Evolutionary conservation across 176 grass and related monocot genomes (phyloP).

Genomic region (Elaeis guineensis): DNA sequence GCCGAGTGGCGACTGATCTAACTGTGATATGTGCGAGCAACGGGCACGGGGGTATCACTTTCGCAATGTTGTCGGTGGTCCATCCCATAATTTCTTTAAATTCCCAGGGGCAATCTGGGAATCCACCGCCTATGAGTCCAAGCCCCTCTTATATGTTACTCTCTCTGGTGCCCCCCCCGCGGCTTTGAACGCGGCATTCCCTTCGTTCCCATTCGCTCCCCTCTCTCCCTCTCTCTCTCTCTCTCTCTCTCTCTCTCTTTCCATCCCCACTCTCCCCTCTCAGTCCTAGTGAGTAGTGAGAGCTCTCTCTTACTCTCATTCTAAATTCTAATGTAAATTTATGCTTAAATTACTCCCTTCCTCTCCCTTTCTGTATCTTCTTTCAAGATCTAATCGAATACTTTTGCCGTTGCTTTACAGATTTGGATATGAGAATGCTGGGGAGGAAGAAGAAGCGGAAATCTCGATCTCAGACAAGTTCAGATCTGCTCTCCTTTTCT

Average conservation of each 20-base stretch:
- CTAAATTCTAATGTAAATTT: too few relatives aligned
- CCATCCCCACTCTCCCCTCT: not conserved
- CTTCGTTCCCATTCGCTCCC: not conserved
- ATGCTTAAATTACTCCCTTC: too few relatives aligned
- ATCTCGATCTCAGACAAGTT: constrained; percentile 12
- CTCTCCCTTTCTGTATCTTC: not conserved
- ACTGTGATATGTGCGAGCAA: too few relatives aligned
- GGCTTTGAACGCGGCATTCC: too few relatives aligned
- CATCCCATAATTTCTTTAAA: not conserved
- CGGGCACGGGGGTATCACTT: not conserved
- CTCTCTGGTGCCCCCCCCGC: too few relatives aligned
- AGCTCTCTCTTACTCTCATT: too few relatives aligned
- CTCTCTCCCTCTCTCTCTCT: constrained; percentile 1
- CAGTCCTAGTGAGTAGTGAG: too few relatives aligned
- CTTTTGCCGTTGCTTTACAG: too few relatives aligned
- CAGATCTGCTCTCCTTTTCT: too few relatives aligned
- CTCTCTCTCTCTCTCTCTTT: constrained; percentile 1
- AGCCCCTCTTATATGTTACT: too few relatives aligned
- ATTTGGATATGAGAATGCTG: too few relatives aligned
- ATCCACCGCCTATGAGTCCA: not conserved
- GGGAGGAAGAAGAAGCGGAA: constrained; percentile 42
- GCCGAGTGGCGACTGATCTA: too few relatives aligned
- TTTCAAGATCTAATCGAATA: constrained; percentile 6
- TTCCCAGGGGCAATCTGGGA: constrained; percentile 2
- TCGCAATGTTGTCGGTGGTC: constrained; percentile 30